Conservation (phyloP, 2,329 filamentous ascomycete species). For the Diaporthe destruens region DNA sequence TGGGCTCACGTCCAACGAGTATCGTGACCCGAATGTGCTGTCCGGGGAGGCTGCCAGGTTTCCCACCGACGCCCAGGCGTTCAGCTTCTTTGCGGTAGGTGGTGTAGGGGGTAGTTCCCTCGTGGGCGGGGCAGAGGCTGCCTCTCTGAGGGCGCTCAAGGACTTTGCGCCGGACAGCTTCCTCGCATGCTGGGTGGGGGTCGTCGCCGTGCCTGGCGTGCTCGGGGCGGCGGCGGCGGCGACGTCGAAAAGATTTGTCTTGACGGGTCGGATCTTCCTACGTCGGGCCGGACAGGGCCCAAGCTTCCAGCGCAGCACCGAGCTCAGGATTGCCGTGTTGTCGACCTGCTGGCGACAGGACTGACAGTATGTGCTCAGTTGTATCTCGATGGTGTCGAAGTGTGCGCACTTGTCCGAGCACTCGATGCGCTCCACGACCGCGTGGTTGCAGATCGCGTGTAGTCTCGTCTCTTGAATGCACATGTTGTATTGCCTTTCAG, state of each 20-base stretch:
- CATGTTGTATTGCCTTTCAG: slow-evolving; percentile 26
- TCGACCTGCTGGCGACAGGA: slow-evolving; percentile 37
- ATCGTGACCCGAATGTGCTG: neutral
- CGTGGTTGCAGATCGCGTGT: slow-evolving; percentile 39
- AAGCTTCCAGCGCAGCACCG: slow-evolving; percentile 24
- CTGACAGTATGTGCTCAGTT: slow-evolving; percentile 40
- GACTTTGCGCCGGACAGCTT: slow-evolving; percentile 26
- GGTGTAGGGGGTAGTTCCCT: slow-evolving; percentile 24
- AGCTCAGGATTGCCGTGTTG: slow-evolving; percentile 34
- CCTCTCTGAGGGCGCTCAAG: slow-evolving; percentile 21
- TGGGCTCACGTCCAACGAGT: slow-evolving; percentile 8
- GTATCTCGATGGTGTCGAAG: slow-evolving; percentile 37
- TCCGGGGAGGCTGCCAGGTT: slow-evolving; percentile 5
- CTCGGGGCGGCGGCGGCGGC: neutral
- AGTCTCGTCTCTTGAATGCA: slow-evolving; percentile 39
- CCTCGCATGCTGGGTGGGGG: neutral
- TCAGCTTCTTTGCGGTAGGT: slow-evolving; percentile 1
- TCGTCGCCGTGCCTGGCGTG: neutral
- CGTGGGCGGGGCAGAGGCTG: slow-evolving; percentile 21
- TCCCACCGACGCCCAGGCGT: neutral
- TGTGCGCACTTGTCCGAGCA: slow-evolving; percentile 36
- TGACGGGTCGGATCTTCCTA: slow-evolving; percentile 21
- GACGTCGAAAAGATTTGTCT: neutral
- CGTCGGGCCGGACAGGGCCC: slow-evolving; percentile 2
- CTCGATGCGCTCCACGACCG: slow-evolving; percentile 28